Conservation (phyloP, 495 filamentous ascomycete species). For the Halenospora varia region DNA sequence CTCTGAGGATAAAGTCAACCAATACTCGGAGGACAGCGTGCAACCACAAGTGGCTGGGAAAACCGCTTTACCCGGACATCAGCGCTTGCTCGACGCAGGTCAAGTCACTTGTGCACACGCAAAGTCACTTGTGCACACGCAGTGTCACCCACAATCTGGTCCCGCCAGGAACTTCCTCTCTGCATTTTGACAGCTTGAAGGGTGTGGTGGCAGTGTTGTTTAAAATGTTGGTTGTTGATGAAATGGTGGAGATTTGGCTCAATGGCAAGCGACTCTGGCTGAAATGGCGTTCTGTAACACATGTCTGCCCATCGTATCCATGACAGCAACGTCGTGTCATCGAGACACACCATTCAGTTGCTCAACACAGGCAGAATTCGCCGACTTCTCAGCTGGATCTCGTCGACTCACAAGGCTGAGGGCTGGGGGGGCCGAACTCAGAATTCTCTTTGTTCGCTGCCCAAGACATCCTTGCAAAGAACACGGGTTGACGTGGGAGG, state of each 20-base stretch:
- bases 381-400: no score
- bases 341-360: no score
- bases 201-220: not conserved
- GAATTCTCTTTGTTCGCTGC: no score
- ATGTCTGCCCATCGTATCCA: not conserved
- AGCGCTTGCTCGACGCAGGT: not conserved
- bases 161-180: not conserved
- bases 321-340: no score
- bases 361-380: no score
- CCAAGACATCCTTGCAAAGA: no score
- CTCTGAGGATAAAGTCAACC: not conserved
- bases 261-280: not conserved
- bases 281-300: not conserved
- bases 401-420: no score
- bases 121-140: no score
- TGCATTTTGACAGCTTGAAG: not conserved
- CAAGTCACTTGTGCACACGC: no score
- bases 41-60: not conserved
- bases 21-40: not conserved
- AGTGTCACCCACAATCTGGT: not conserved
- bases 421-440: no score
- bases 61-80: not conserved
- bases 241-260: not conserved
- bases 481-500: no score
- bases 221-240: no score